Conservation (phyloP, 2,329 filamentous ascomycete genomes). For the Pseudogymnoascus sp. region DNA sequence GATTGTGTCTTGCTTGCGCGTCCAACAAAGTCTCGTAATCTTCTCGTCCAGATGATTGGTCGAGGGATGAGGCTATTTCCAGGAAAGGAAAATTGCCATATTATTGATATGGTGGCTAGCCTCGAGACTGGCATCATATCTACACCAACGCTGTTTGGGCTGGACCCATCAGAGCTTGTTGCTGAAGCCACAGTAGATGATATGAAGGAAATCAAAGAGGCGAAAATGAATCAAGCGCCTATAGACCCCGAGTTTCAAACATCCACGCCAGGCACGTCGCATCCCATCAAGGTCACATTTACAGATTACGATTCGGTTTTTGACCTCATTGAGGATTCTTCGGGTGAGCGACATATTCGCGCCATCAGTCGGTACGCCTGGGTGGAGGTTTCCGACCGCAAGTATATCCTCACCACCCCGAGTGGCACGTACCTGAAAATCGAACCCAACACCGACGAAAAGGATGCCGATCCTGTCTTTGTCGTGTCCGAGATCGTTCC, state of each 20-base stretch:
- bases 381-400: constrained; percentile 66
- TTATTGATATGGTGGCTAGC: constrained; percentile 92
- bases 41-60: constrained; percentile 96
- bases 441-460: constrained; percentile 32
- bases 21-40: constrained; percentile 84
- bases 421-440: constrained; percentile 54
- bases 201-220: constrained; percentile 40
- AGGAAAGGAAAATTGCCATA: constrained; percentile 79
- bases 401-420: constrained; percentile 61
- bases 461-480: constrained; percentile 23
- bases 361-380: constrained; percentile 68
- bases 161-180: constrained; percentile 74
- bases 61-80: constrained; percentile 77
- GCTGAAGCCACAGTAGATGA: constrained; percentile 55
- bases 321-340: constrained; percentile 77
- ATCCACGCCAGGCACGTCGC: background rate
- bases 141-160: constrained; percentile 83
- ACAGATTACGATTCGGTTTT: constrained; percentile 89
- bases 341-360: constrained; percentile 70
- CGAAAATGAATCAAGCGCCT: constrained; percentile 5
- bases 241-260: constrained; percentile 5
- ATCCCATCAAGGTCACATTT: constrained; percentile 50
- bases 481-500: constrained; percentile 23
- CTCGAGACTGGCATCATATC: constrained; percentile 79
- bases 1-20: constrained; percentile 85